Base-by-base conservation (phyloP, 1,139 yeast genomes). In the Kluyveromyces sp. region DNA sequence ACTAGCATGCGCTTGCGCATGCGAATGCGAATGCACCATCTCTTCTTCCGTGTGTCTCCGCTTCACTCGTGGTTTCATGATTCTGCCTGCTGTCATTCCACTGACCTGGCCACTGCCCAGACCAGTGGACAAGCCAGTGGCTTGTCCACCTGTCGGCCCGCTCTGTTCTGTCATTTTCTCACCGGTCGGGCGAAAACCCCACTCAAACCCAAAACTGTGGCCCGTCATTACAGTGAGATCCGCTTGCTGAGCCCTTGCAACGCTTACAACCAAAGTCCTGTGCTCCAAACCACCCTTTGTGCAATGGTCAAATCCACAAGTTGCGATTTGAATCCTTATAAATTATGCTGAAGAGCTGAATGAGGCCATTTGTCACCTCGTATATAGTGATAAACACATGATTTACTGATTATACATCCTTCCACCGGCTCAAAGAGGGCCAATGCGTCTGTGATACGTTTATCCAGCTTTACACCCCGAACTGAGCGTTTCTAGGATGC, bases 131-230 rank as follows among this genome's bases (percentile, higher is more conserved):
- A 7, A 7, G 19, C 13, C 6, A 12, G 28, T 11, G 4, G 8
- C 36, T 7, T 8, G n/a, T 3, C 15, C 20, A 11, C n/a, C 26
- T 8, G 26, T 11, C 13, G 39, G 13, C 29, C 18, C 18, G 28
- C 37, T 17, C 17, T 22, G 35, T 19, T 17, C 31, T 16, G 31
- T 20, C 30, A 17, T 18, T 26, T 15, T n/a, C 26, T 20, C 26
- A 17, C 43, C 31, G 32, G 25, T 33, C 4, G 55, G 50, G 37
- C 48, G 47, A 44, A 54, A 54, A n/a, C 63, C 63, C 61, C 61
- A 58, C 25, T 56, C 49, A 42, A 58, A 58, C 12, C 63, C 62
- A 42, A 53, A 52, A 19, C 50, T 47, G 28, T 40, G 48, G 39
- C 44, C 40, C 46, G 44, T 46, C 30, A 19, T n/a, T 8, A 8